Evolutionary conservation across 164 flowering plant species (phyloP), one percentile per base, ranked within the genome.

Genomic region (Chloranthus sessilifolius): DNA sequence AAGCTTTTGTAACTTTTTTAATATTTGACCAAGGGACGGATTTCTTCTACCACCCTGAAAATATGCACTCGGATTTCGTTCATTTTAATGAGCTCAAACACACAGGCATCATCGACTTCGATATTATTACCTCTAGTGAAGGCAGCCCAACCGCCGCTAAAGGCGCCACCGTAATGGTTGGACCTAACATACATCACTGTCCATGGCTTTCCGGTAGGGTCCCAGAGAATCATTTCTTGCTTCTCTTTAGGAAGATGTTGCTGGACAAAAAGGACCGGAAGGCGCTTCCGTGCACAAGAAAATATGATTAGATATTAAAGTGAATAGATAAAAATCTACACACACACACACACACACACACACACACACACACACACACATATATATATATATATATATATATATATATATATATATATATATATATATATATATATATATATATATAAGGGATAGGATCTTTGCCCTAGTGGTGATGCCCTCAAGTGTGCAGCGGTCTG

Each of bases 11-110:
- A n/a, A n/a, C n/a, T n/a, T n/a, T n/a, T n/a, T n/a, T n/a, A n/a
- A n/a, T n/a, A n/a, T n/a, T n/a, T 55, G 22, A 26, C 36, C 56
- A 43, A 37, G 10, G 66, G 60, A n/a, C 21, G 34, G 26, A 50
- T 43, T 35, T 48, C 50, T 40, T 50, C 39, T 14, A 62, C 66
- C 29, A 62, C 66, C 51, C 66, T 42, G 55, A 62, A 55, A 55
- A 55, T 55, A 44, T 62, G 60, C 7, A 62, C 60, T 22, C 26
- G 36, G 50, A 62, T 25, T 36, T 49, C 22, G 16, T 35, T 36
- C 12, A 7, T 6, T 31, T 21, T 16, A 7, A 55, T 23, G 14
- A 36, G 43, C 51, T 62, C 60, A 36, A 62, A 50, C 12, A 62
- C 25, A 28, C 66, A 62, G 28, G 43, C 60, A 55, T 55, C 66